These are phyloP conservation scores for Starmerella scarabaei DNA, from an alignment of 805 yeast species.

Conservation along the genomic window DNA sequence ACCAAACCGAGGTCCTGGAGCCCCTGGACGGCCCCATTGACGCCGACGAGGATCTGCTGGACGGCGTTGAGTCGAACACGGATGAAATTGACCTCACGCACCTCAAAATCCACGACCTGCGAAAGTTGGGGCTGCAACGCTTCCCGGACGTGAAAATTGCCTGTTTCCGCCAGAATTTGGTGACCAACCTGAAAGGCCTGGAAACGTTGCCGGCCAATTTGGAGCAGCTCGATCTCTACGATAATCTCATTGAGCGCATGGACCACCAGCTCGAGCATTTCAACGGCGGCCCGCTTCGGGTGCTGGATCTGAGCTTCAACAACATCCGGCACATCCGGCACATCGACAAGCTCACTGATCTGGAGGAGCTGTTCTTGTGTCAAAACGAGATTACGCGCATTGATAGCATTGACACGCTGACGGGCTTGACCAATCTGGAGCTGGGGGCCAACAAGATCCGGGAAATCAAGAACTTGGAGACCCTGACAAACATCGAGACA, in stretches of 20 bases:
- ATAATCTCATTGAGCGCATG: slow-evolving; percentile 79
- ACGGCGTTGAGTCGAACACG: slow-evolving; percentile 35
- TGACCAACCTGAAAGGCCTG: slow-evolving; percentile 59
- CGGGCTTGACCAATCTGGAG: slow-evolving; percentile 55
- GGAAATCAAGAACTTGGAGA: slow-evolving; percentile 39
- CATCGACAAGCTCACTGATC: slow-evolving; percentile 44
- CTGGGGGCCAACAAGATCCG: slow-evolving; percentile 78
- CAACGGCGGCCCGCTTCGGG: slow-evolving; percentile 34
- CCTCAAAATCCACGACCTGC: slow-evolving; percentile 39
- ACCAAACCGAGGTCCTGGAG: slow-evolving; percentile 15
- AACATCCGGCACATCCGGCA: slow-evolving; percentile 77
- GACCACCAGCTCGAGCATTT: slow-evolving; percentile 49
- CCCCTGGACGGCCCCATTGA: slow-evolving; percentile 34
- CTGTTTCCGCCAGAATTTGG: slow-evolving; percentile 71
- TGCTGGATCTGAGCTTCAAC: slow-evolving; percentile 78
- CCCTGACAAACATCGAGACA: slow-evolving; percentile 47
- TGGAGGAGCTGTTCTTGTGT: slow-evolving; percentile 68
- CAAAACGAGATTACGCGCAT: slow-evolving; percentile 74
- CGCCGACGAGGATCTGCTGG: slow-evolving; percentile 45
- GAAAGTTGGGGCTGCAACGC: slow-evolving; percentile 36
- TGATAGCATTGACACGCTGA: slow-evolving; percentile 47
- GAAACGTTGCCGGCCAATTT: slow-evolving; percentile 46
- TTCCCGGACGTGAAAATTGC: slow-evolving; percentile 44
- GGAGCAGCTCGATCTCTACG: slow-evolving; percentile 78
- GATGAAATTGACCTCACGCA: slow-evolving; percentile 47